Evolutionary conservation across 2,329 filamentous ascomycete genomes (phyloP), one percentile per base, ranked within the genome.

Genomic region (Aspergillus sp.): DNA sequence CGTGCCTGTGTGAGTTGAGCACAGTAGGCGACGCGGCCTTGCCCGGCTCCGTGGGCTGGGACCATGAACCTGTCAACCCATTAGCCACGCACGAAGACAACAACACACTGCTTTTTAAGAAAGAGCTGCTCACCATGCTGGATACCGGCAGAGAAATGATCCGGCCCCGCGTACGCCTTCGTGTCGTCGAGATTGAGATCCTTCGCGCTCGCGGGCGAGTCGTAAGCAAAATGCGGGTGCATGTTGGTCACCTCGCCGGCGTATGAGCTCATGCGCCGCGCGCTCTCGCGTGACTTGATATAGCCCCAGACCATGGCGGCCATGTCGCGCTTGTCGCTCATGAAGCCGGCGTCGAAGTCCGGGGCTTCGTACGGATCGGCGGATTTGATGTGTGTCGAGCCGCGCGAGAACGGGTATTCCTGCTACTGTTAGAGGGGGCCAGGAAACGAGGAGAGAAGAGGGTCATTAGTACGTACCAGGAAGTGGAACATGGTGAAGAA

Each of bases 401-500:
- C 81, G 45, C 81, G 75, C 11, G 77, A 82, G 71, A 84, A 85
- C 1, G 80, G 80, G 47, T 83, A 84, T 62, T 83, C 78, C 45
- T 58, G 24, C 13, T 27, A 6, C 13, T 16, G n/a, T 39, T 19
- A 32, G 24, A 2, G 11, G 29, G 15, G 8, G 15, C n/a, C 25
- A 12, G 13, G 10, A 11, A 8, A 22, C 8, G 8, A 12, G 11
- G 28, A 12, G 13, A 8, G 10, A 8, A 22, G 8, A 7, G 14
- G 11, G 28, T 15, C 4, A 19, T n/a, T 29, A 15, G 6, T 40
- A 52, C 43, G 48, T 41, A 57, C 57, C 48, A 85, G 58, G 72
- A 85, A 86, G 57, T 84, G 79, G 71, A 85, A 85, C 80, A 86
- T 86, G 51, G 76, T 81, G 64, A 86, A 85, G 69, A 84, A 86